Base-by-base conservation (phyloP, 2,329 filamentous ascomycete species). In the Thyridium curvatum region DNA sequence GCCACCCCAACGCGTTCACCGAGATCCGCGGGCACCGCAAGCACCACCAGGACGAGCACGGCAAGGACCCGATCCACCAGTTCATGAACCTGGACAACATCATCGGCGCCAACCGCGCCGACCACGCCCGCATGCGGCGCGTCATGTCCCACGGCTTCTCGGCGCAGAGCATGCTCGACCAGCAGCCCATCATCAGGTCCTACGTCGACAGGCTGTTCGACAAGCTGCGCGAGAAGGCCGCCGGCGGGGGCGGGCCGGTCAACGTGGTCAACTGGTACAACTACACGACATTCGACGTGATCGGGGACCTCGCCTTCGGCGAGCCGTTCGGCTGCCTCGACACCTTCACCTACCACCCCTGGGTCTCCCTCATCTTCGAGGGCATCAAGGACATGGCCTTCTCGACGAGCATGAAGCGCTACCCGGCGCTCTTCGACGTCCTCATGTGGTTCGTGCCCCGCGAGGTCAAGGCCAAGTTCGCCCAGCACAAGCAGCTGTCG, bases 91-190 rank as follows among this genome's bases (percentile, higher is more conserved):
- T 48, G 30, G 30, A 30, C 12, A 39, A 28, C 10, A 38, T 38
- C 36, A 30, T 28, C 34, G n/a, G n/a, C 57, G 3, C 31, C 38
- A 3, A 42, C 3, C 53, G 59, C 13, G 50, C 60, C 31, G 53
- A 61, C 34, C 63, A 66, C 39, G 44, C 43, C 10, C 29, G 47
- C 32, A 39, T 65, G 33, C 53, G 62, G 4, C 44, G 58, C 8
- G 52, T 55, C 29, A 52, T 68, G 37, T 55, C 60, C 10, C 60
- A 62, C 40, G 64, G 61, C n/a, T 68, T 68, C 49, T 54, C 53
- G 39, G 55, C 64, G 18, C 45, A 55, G 39, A 47, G 55, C 40
- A 57, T 68, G 63, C 55, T 59, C 12, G 60, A 54, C 14, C 64
- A 68, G 44, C 61, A 65, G 43, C 59, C 60, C n/a, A 52, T 65